Conservation (phyloP, 176 grass and related monocot genomes). For the Carex littledalei region DNA sequence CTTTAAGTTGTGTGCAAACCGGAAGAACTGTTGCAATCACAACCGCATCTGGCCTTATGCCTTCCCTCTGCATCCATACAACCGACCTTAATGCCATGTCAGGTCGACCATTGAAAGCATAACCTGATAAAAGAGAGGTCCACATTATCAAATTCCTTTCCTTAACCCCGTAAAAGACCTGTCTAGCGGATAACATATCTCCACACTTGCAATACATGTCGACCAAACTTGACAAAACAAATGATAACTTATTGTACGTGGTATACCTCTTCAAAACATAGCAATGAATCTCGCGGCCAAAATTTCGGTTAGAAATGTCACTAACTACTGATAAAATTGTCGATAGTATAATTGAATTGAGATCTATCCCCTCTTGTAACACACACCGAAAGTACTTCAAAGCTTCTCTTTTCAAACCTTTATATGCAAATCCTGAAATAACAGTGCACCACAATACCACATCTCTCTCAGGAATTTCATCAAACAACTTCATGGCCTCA, state of each 20-base stretch:
- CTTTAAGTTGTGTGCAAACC: conserved; percentile 68
- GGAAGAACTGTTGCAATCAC: conserved; percentile 67
- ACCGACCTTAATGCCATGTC: conserved; percentile 75
- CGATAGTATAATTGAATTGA: conserved; percentile 72
- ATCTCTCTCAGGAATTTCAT: conserved; percentile 78
- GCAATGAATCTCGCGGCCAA: conserved; percentile 77
- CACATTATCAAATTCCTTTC: conserved; percentile 69
- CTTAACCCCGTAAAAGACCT: conserved; percentile 65
- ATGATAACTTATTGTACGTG: conserved; percentile 43
- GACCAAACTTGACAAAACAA: conserved; percentile 58
- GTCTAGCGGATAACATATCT: conserved; percentile 62
- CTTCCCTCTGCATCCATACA: conserved; percentile 92
- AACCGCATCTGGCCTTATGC: conserved; percentile 61
- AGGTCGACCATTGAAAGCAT: conserved; percentile 66
- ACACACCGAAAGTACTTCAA: conserved; percentile 75
- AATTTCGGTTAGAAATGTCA: conserved; percentile 39
- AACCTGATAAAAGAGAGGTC: conserved; percentile 83
- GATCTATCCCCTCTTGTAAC: conserved; percentile 48
- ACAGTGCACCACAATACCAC: conserved; percentile 66
- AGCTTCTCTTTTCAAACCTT: conserved; percentile 69
- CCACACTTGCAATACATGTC: conserved; percentile 95
- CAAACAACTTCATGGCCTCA: conserved; percentile 71
- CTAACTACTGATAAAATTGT: conserved; percentile 59
- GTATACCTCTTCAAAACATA: conserved; percentile 63
- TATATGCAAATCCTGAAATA: conserved; percentile 67